Evolutionary conservation across 2,329 filamentous ascomycete genomes (phyloP).

Genomic region (Xylariaceae sp.): DNA sequence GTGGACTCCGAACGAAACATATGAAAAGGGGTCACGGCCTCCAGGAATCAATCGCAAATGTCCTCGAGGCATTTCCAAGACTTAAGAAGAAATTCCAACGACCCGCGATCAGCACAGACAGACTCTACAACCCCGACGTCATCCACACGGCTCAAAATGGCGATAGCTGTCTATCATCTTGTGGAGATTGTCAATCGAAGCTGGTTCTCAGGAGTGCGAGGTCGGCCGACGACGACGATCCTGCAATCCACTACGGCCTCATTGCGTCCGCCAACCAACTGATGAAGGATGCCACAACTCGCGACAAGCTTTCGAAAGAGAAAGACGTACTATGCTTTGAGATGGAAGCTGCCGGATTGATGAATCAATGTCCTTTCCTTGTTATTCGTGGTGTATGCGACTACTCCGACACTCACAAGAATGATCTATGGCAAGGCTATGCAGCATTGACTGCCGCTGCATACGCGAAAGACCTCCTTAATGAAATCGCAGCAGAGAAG

Average conservation of each 20-base stretch:
- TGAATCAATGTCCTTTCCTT: background rate
- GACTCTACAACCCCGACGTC: too few species aligned
- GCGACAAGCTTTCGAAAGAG: background rate
- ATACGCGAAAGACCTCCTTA: background rate
- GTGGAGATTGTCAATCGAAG: background rate
- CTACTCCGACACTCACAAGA: slow-evolving; percentile 7
- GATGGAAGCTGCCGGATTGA: slow-evolving; percentile 5
- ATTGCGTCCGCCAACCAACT: background rate
- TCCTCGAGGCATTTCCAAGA: too few species aligned
- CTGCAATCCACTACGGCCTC: slow-evolving; percentile 1
- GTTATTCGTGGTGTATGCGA: slow-evolving; percentile 5
- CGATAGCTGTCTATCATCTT: background rate
- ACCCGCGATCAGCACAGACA: too few species aligned
- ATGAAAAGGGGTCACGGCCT: too few species aligned
- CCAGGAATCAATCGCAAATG: too few species aligned
- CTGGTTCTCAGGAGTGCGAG: background rate
- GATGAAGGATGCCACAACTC: background rate
- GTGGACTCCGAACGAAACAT: background rate
- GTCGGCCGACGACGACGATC: background rate
- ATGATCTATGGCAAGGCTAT: slow-evolving; percentile 1
- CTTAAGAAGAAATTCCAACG: too few species aligned
- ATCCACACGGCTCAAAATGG: background rate
- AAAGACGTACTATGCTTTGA: slow-evolving; percentile 1
- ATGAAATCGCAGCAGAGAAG: background rate
- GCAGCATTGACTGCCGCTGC: slow-evolving; percentile 1